Conservation (phyloP, 306 rosid species). For the Clitoria ternatea region DNA sequence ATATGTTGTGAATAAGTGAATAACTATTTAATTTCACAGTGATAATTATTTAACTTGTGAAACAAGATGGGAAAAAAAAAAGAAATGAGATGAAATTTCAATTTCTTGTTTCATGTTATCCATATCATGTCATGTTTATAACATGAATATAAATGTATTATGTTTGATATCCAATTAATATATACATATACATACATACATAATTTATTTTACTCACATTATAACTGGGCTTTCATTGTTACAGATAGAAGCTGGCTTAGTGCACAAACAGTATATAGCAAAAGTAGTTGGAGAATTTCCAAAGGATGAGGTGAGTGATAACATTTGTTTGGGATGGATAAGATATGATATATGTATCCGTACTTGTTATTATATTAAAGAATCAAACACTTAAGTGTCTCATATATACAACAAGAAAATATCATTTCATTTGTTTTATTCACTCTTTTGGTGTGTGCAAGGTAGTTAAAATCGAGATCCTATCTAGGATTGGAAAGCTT, state of each 20-base stretch:
- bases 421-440: no score
- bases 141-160: neutral
- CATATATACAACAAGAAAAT: no score
- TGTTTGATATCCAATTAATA: neutral
- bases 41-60: no score
- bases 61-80: neutral
- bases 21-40: neutral
- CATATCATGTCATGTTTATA: neutral
- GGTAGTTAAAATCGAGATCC: no score
- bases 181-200: neutral
- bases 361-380: conserved; percentile 10
- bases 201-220: neutral
- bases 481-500: no score
- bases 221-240: conserved; percentile 13
- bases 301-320: conserved; percentile 65
- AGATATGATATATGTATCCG: conserved; percentile 3
- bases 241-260: conserved; percentile 88
- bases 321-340: conserved; percentile 27
- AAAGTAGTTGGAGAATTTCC: conserved; percentile 76
- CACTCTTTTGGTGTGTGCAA: no score
- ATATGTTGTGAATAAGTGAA: neutral
- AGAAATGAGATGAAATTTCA: neutral
- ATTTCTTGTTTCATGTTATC: conserved; percentile 18
- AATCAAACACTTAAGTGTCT: no score
- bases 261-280: conserved; percentile 77